Evolutionary conservation across 179 eudicot genomes (phyloP).

Genomic region (Beta lomatogona): DNA sequence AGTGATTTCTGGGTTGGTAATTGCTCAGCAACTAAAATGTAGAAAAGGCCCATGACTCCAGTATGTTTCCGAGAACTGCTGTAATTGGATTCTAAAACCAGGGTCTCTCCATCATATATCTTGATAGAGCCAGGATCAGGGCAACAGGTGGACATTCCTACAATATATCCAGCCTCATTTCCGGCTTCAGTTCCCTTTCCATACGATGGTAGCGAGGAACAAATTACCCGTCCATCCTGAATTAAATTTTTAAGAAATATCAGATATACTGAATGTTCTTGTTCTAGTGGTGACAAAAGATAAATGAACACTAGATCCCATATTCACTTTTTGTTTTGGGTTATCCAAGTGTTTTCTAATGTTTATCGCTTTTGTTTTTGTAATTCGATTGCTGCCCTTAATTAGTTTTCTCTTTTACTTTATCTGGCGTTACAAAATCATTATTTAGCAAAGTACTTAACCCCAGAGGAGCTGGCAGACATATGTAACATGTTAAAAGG

Average conservation of each 20-base stretch:
- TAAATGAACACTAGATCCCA: too few relatives aligned
- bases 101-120: conserved; percentile 60
- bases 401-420: too few relatives aligned
- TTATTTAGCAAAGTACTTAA: too few relatives aligned
- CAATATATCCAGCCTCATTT: conserved; percentile 86
- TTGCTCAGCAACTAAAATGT: conserved; percentile 67
- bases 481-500: too few relatives aligned
- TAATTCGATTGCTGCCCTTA: too few relatives aligned
- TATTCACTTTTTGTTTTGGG: too few relatives aligned
- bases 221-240: conserved; percentile 61
- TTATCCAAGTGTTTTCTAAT: too few relatives aligned
- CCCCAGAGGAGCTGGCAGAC: too few relatives aligned
- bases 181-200: conserved; percentile 77
- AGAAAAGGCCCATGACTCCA: conserved; percentile 91
- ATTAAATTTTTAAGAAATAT: background rate
- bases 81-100: conserved; percentile 69
- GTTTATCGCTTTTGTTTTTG: too few relatives aligned
- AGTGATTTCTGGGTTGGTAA: conserved; percentile 26
- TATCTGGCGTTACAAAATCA: too few relatives aligned
- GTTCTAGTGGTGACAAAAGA: background rate
- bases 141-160: conserved; percentile 92
- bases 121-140: conserved; percentile 67
- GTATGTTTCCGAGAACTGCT: conserved; percentile 59
- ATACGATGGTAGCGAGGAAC: conserved; percentile 63
- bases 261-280: background rate